phyloP scores from a whole-genome alignment of 2,329 filamentous ascomycete species.

The Coniochaeta sp. region DNA sequence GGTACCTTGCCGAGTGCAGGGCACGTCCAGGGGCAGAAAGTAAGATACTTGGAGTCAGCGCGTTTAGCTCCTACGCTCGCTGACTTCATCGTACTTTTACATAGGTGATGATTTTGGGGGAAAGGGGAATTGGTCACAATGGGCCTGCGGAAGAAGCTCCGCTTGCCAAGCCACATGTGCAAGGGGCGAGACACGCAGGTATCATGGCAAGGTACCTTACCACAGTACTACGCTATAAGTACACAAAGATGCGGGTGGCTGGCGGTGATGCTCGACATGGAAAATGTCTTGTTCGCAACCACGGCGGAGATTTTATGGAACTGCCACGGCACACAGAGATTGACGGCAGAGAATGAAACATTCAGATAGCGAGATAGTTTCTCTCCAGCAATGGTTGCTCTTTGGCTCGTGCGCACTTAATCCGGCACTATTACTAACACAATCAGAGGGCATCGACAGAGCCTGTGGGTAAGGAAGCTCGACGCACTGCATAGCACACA shows the following conservation, averaged over 20 bases:
- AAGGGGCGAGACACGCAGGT: neutral
- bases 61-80: neutral
- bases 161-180: neutral
- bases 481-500: neutral
- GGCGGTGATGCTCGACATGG: neutral
- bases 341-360: neutral
- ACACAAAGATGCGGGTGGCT: neutral
- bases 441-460: neutral
- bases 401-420: neutral
- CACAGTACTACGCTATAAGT: no score
- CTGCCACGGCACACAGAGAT: neutral
- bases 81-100: neutral
- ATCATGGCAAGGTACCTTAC: neutral
- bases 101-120: no score
- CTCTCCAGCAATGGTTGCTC: neutral
- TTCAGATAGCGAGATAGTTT: neutral
- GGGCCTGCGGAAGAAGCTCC: neutral
- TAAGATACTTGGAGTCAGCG: neutral
- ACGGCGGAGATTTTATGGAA: neutral
- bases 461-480: no score
- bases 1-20: neutral
- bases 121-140: neutral
- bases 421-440: neutral
- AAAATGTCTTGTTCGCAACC: neutral
- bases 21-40: neutral